A percentile compares a stretch with the other conserved stretches of the same genome.
phyloP scores from a whole-genome alignment of 371 early-diverging fungal genomes.

The Apophysomyces ossiformis region DNA sequence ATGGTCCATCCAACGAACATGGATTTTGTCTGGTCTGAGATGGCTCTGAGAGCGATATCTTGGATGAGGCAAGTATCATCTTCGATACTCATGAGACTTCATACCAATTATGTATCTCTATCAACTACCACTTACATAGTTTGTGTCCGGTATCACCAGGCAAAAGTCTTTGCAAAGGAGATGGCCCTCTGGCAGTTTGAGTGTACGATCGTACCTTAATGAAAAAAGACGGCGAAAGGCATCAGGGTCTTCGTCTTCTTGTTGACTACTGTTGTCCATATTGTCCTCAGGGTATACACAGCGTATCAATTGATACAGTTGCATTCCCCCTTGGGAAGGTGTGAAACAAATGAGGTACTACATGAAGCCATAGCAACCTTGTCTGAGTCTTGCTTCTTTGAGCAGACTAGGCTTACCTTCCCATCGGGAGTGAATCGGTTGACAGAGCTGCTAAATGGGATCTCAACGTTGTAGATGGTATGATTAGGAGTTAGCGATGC shows the following conservation, averaged over 20 bases:
- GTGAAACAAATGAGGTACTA: conserved; percentile 5
- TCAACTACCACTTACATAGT: conserved; percentile 11
- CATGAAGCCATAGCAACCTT: not conserved
- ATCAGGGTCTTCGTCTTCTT: not conserved
- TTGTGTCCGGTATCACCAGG: not conserved
- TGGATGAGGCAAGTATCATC: conserved; percentile 14
- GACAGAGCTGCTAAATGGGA: conserved; percentile 4
- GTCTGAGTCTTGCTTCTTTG: not conserved
- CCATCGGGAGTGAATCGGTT: conserved; percentile 13
- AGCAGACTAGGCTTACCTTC: not conserved
- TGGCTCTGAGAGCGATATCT: not conserved
- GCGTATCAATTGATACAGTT: not conserved
- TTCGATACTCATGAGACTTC: not conserved
- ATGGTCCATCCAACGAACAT: not conserved
- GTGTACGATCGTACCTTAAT: conserved; percentile 8
- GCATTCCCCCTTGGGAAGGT: conserved; percentile 3
- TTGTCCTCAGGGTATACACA: conserved; percentile 3
- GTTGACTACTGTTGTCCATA: not conserved
- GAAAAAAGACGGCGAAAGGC: conserved; percentile 9
- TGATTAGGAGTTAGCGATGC: conserved; percentile 7
- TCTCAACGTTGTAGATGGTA: conserved; percentile 14
- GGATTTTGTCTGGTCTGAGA: not conserved
- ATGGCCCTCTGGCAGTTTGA: conserved; percentile 12
- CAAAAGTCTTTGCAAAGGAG: conserved; percentile 18
- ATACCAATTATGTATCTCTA: not conserved